Percentiles rank a stretch among this genome's conserved stretches.
These are phyloP conservation scores for Sonneratia alba DNA, from an alignment of 345 rosid genomes.

Conservation along the genomic window DNA sequence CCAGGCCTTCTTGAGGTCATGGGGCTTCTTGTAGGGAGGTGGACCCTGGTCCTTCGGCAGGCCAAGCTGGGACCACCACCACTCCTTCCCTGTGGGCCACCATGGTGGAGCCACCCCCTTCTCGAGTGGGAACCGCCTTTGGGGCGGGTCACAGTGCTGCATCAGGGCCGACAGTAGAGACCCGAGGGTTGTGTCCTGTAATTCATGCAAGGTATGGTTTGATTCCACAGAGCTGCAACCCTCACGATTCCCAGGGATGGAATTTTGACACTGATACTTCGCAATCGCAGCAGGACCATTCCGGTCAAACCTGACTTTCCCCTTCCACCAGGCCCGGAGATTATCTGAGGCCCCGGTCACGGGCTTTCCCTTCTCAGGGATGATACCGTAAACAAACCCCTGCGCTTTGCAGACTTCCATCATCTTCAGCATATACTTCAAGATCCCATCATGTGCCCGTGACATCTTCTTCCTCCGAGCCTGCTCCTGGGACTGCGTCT, in stretches of 20 bases:
- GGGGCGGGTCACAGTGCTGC: conserved; percentile 86
- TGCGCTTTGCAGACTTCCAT: conserved; percentile 90
- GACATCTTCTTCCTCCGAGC: conserved; percentile 89
- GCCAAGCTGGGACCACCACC: conserved; percentile 72
- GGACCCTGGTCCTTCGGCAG: conserved; percentile 51
- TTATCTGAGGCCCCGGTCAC: conserved; percentile 89
- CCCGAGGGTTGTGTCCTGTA: conserved; percentile 78
- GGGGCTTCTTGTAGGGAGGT: conserved; percentile 78
- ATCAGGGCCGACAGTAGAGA: conserved; percentile 71
- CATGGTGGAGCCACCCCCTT: conserved; percentile 79
- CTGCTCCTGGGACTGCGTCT: conserved; percentile 66
- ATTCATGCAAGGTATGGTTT: conserved; percentile 56
- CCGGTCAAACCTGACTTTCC: conserved; percentile 69
- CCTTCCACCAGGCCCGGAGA: conserved; percentile 92
- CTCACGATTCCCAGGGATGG: conserved; percentile 28
- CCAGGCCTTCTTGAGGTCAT: conserved; percentile 36
- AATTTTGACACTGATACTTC: conserved; percentile 44
- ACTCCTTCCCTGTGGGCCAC: conserved; percentile 78
- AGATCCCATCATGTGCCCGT: conserved; percentile 71
- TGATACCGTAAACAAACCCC: conserved; percentile 77
- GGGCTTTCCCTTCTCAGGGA: conserved; percentile 82
- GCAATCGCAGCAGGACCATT: conserved; percentile 81
- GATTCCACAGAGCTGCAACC: conserved; percentile 26
- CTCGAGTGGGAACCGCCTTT: conserved; percentile 75
- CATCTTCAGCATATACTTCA: conserved; percentile 81